Evolutionary conservation across 2,329 filamentous ascomycete species (phyloP), one percentile per base, ranked within the genome.

Genomic region (Exophiala dermatitidis): DNA sequence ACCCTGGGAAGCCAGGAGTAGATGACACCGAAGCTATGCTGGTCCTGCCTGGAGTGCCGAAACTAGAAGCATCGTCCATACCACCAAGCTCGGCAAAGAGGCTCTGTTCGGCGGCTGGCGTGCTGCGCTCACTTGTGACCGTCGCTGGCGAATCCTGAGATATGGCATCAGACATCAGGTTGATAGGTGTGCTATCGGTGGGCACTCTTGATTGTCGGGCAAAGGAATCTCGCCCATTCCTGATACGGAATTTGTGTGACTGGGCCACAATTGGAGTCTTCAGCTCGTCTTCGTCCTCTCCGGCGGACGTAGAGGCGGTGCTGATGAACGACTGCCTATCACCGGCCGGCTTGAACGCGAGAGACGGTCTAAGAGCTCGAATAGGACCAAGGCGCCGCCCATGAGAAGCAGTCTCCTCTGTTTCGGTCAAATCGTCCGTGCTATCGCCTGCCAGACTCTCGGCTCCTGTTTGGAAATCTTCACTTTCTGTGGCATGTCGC

Each of bases 381-480:
- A 65, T 48, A 38, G 63, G 68, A 47, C 61, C 65, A 48, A 51
- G 60, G 30, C 68, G 69, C 10, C 66, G 68, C 40, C 46, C 41
- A 37, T 67, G 71, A 49, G 62, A 64, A 42, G 66, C 62, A 53
- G 64, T 73, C 49, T 76, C 79, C 68, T 96, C 91, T 0, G 90
- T 97, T 71, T 95, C 91, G 0, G 90, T 95, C 45, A 86, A 75
- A 61, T 90, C 86, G 57, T 89, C 88, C 52, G 82, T 86, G 65
- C 84, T 90, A 10, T 88, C 86, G 63, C 77, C 77, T 50, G 75
- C 77, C 59, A 83, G 72, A 57, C 77, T 82, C 66, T 97, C 93
- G 10, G 83, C 81, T n/a, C 88, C 90, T 3, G 91, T 96, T 68
- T 95, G 87, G 80, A 97, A 97, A 59, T 89, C 89, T 62, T 97